Evolutionary conservation across 257 asterid genomes (phyloP).

Genomic region (Cynanchum wilfordii): DNA sequence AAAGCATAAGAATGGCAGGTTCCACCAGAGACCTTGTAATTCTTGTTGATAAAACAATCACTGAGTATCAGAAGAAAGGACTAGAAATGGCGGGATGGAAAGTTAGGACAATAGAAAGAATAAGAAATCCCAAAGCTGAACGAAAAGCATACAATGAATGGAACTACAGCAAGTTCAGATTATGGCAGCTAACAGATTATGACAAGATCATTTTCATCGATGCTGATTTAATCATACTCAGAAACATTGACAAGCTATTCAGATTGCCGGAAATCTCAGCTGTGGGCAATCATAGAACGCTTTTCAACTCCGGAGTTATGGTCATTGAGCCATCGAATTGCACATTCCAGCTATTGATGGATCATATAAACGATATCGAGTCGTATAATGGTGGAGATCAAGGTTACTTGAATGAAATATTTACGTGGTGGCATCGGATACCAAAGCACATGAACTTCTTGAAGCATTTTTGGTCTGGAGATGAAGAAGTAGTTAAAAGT

Average conservation of each 20-base stretch:
- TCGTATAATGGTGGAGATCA: conserved; percentile 91
- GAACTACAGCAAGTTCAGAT: conserved; percentile 88
- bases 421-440: conserved; percentile 86
- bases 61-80: conserved; percentile 59
- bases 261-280: conserved; percentile 77
- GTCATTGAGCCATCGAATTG: conserved; percentile 79
- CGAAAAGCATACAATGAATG: conserved; percentile 82
- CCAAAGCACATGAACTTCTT: conserved; percentile 81
- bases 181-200: conserved; percentile 84
- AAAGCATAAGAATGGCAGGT: conserved; percentile 73
- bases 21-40: conserved; percentile 72
- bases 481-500: conserved; percentile 43
- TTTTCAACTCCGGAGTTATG: conserved; percentile 85
- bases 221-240: conserved; percentile 65
- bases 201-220: conserved; percentile 73
- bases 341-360: conserved; percentile 71
- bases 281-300: conserved; percentile 67
- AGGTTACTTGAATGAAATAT: conserved; percentile 69
- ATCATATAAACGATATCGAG: conserved; percentile 60
- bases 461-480: conserved; percentile 81
- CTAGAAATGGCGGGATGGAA: conserved; percentile 78
- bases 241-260: conserved; percentile 65
- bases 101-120: conserved; percentile 55
- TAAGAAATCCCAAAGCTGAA: conserved; percentile 75
- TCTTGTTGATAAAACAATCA: conserved; percentile 66